Evolutionary conservation across 352 stramenopile genomes (phyloP), one percentile per base, ranked within the genome.

Genomic region (Globisporangium uncinulatum): DNA sequence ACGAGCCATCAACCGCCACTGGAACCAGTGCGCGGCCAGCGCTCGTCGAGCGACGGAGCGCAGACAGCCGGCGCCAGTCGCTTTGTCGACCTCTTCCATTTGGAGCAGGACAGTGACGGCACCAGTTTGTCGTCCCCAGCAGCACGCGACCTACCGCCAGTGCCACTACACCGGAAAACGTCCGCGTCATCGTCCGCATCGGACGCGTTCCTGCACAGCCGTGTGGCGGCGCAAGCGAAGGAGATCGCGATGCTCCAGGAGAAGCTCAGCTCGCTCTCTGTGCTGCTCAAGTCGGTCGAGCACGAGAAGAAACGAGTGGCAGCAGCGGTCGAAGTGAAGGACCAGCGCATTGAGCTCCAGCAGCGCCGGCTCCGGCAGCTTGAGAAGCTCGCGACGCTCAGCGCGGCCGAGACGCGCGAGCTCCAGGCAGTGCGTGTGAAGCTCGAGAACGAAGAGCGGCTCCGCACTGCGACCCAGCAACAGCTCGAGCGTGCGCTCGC

Each of bases 181-280:
- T 51, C 15, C 2, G 13, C 21, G 6, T 39, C 24, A 15, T 46
- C 20, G 11, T 29, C 24, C 24, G n/a, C 50, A 1, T 39, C 57
- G 2, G 42, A 11, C 54, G 29, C 46, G 29, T 92, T 87, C 44
- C 51, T 83, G 1, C 77, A 90, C 54, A 81, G 83, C 20, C 82
- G 82, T 37, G 37, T 92, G 36, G 51, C 63, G 29, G 78, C 83
- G 1, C 79, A 92, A 53, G 74, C 86, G 29, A 83, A 81, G 45
- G 77, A 91, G 43, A 84, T 91, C 20, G 45, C 43, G 5, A 89
- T 87, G 74, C 67, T 93, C 1, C 77, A 79, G 59, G 74, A 87
- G 34, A 93, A 93, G 43, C 54, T 92, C 19, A 67, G 68, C 1
- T 83, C 79, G 0, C 62, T 89, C 39, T 86, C 81, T 5, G 71